phyloP scores from a whole-genome alignment of 2,329 filamentous ascomycete genomes.

The Cyphellophora attinorum region DNA sequence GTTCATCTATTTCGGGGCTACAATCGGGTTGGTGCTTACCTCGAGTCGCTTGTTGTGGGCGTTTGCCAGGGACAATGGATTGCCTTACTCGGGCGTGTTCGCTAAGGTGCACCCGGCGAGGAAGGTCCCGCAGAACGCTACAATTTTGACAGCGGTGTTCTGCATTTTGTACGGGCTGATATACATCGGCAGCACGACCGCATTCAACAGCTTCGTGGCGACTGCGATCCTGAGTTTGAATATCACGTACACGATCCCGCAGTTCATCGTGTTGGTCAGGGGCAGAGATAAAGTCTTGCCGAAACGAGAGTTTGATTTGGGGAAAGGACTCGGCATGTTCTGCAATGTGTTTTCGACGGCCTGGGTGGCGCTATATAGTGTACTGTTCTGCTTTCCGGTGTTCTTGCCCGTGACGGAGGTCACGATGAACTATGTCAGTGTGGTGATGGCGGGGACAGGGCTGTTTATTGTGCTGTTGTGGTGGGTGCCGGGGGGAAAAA shows the following conservation, averaged over 20 bases:
- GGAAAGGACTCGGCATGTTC: conserved; percentile 21
- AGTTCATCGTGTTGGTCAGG: conserved; percentile 16
- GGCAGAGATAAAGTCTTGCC: conserved; percentile 7
- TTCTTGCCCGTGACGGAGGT: conserved; percentile 18
- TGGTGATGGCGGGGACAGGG: background rate
- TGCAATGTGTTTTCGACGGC: conserved; percentile 24
- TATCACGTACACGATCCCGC: conserved; percentile 29
- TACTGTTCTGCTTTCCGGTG: conserved; percentile 21
- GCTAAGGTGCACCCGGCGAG: conserved; percentile 23
- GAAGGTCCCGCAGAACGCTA: conserved; percentile 28
- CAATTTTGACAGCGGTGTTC: conserved; percentile 23
- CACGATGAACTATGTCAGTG: conserved; percentile 29
- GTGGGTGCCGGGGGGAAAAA: background rate
- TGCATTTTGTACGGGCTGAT: conserved; percentile 24
- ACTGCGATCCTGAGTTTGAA: conserved; percentile 27
- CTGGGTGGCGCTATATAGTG: conserved; percentile 21
- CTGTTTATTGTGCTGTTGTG: background rate
- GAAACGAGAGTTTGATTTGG: conserved; percentile 7
- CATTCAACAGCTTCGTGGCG: conserved; percentile 29
- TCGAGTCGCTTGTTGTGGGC: conserved; percentile 43
- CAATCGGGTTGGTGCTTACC: conserved; percentile 40
- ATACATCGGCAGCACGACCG: conserved; percentile 27
- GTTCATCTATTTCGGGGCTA: conserved; percentile 35
- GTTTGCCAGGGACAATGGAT: conserved; percentile 40
- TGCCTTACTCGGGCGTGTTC: conserved; percentile 33